Evolutionary conservation across 2,329 filamentous ascomycete species (phyloP).

Genomic region (Ramichloridium luteum): DNA sequence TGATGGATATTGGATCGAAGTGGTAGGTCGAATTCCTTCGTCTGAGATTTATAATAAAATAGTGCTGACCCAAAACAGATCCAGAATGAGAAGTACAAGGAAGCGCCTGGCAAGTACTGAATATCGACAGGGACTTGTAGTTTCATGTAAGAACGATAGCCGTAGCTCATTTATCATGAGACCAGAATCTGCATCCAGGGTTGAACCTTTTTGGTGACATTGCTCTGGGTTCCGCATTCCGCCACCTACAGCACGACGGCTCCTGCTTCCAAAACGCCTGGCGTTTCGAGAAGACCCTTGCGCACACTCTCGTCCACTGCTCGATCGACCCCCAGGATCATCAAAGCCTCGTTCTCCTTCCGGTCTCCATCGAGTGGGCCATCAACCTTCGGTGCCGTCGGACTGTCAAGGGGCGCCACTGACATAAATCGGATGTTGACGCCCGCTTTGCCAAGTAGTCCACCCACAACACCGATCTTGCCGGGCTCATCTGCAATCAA

Average conservation of each 20-base stretch:
- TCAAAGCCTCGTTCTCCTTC: slow-evolving; percentile 54
- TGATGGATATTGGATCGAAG: slow-evolving; percentile 1
- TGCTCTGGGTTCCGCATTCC: background rate
- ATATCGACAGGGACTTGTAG: no score
- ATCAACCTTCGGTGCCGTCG: slow-evolving; percentile 13
- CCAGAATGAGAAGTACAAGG: slow-evolving; percentile 10
- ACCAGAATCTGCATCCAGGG: slow-evolving; percentile 3
- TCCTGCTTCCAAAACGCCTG: slow-evolving; percentile 43
- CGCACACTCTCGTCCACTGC: slow-evolving; percentile 47
- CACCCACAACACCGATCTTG: slow-evolving; percentile 71
- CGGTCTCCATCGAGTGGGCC: no score
- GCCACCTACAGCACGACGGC: slow-evolving; percentile 34
- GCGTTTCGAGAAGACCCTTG: slow-evolving; percentile 35
- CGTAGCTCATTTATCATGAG: no score
- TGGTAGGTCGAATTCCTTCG: background rate
- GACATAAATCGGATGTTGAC: slow-evolving; percentile 77
- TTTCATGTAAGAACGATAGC: no score
- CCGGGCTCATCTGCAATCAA: slow-evolving; percentile 68
- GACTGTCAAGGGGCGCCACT: slow-evolving; percentile 45
- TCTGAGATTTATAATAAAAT: background rate
- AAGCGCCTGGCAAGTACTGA: slow-evolving; percentile 10
- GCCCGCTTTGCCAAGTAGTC: slow-evolving; percentile 52
- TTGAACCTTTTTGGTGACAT: slow-evolving; percentile 3
- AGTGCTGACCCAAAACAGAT: background rate
- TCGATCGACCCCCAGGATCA: slow-evolving; percentile 66